Evolutionary conservation across 2,329 filamentous ascomycete species (phyloP).

Genomic region (Pseudonectria foliicola): DNA sequence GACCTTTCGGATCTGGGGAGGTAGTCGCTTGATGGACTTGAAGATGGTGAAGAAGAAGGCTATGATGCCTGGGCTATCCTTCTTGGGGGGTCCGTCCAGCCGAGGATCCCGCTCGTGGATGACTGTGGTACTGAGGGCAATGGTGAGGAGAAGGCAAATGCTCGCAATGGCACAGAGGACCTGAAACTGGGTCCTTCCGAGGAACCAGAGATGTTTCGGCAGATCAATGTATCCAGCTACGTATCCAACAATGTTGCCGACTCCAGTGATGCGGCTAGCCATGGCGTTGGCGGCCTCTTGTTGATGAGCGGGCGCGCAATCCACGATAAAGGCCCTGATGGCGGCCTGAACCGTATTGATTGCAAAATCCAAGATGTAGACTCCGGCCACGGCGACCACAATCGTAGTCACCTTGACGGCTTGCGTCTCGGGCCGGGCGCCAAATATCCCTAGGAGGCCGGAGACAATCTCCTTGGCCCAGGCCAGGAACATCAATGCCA

Average conservation of each 20-base stretch:
- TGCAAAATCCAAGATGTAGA: constrained; percentile 87
- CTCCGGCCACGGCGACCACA: constrained; percentile 71
- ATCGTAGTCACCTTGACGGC: constrained; percentile 62
- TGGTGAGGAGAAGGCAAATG: constrained; percentile 61
- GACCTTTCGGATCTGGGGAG: constrained; percentile 74
- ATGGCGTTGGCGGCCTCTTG: constrained; percentile 92
- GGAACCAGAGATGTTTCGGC: constrained; percentile 64
- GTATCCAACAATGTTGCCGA: constrained; percentile 89
- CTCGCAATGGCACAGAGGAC: constrained; percentile 82
- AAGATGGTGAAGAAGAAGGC: constrained; percentile 75
- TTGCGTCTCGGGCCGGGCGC: constrained; percentile 57
- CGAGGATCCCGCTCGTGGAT: constrained; percentile 78
- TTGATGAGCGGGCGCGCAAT: constrained; percentile 86
- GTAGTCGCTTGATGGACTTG: constrained; percentile 68
- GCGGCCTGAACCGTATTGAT: constrained; percentile 97
- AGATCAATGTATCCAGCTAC: constrained; percentile 80
- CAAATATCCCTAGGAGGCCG: constrained; percentile 62
- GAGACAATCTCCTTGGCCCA: constrained; percentile 69
- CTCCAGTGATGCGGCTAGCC: constrained; percentile 77
- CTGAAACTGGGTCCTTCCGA: constrained; percentile 88
- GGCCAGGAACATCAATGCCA: constrained; percentile 61
- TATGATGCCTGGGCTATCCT: constrained; percentile 58
- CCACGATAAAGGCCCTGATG: constrained; percentile 86
- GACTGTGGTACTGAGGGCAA: constrained; percentile 60
- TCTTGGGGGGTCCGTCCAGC: constrained; percentile 55